A percentile compares a stretch with the other conserved stretches of the same genome.
phyloP scores from a whole-genome alignment of 306 rosid genomes.

The Senna tora region DNA sequence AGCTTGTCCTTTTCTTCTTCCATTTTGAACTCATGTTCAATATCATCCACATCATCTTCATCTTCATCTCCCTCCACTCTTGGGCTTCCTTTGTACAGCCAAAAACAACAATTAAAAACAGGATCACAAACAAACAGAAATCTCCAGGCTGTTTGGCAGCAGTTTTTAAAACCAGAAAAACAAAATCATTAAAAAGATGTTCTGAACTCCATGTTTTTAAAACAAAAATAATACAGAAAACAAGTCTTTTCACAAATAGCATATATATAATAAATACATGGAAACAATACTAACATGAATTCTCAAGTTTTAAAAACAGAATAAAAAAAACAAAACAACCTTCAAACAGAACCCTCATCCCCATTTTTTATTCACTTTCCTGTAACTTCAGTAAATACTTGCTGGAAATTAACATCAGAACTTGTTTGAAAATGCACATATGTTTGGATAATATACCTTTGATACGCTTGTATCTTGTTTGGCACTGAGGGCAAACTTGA shows the following conservation, averaged over 20 bases:
- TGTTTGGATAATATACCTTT: constrained; percentile 56
- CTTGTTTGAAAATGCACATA: background rate
- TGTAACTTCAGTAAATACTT: background rate
- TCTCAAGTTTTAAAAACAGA: constrained; percentile 1
- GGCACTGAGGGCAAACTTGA: constrained; percentile 95
- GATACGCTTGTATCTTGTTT: constrained; percentile 91
- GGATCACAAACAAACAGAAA: constrained; percentile 8
- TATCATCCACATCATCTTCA: constrained; percentile 92
- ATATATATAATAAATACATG: no score
- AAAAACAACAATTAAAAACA: constrained; percentile 17
- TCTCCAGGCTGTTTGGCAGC: no score
- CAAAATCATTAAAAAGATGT: no score
- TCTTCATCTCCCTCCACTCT: constrained; percentile 96
- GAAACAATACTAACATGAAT: no score
- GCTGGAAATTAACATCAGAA: background rate
- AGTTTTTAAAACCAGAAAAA: no score
- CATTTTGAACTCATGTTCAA: constrained; percentile 85
- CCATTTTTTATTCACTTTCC: background rate
- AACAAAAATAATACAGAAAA: no score
- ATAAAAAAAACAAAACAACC: no score
- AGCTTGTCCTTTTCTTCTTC: constrained; percentile 59
- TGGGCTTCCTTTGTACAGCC: constrained; percentile 71
- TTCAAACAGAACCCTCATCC: background rate
- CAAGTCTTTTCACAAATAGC: no score
- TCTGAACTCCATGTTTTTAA: no score